Base-by-base conservation (phyloP, 1,284 basidiomycete species). In the Leucoagaricus sp. region DNA sequence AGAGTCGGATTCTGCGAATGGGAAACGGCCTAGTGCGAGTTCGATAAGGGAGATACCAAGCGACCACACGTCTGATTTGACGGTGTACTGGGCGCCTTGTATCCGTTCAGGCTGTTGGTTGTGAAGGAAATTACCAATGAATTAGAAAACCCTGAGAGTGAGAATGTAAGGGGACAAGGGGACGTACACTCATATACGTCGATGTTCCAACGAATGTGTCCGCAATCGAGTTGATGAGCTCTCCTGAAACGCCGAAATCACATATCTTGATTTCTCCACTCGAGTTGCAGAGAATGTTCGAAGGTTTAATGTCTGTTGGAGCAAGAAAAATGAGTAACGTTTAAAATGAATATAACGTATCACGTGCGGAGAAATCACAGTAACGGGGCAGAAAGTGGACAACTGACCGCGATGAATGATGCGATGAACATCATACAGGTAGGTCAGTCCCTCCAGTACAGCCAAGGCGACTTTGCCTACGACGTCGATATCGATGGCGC, bases 201-300 rank as follows among this genome's bases (percentile, higher is more conserved):
- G 93, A 96, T 2, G 97, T 99, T 12, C 96, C 96, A 19, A 99
- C 97, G 71, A 99, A 99, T 0, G 97, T 99, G 73, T 98, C 94
- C 21, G 97, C 97, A 61, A 99, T 97, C 3, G 93, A 96, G 75
- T 99, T 98, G 79, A 98, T 97, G 61, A 99, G 85, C 72, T 99
- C 96, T 41, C 97, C 97, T 0, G 95, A 97, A 6, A 99, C 97
- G 51, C 96, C 96, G 73, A 99, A 99, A 74, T 99, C 97, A 68
- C 96, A 98, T 52, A 99, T 94, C 76, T 99, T 99, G 82, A 99
- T 96, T 67, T 97, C 87, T 9, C 96, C 97, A 42, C 83, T 77
- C 7, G 94, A 94, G 68, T 98, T 98, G 77, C 85, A 94, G 17
- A 99, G 82, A 59, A 99, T 97, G 69, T 99, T 99, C 41, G 94